phyloP scores from a whole-genome alignment of 2,329 filamentous ascomycete genomes.

The Simplicillium aogashimaense region DNA sequence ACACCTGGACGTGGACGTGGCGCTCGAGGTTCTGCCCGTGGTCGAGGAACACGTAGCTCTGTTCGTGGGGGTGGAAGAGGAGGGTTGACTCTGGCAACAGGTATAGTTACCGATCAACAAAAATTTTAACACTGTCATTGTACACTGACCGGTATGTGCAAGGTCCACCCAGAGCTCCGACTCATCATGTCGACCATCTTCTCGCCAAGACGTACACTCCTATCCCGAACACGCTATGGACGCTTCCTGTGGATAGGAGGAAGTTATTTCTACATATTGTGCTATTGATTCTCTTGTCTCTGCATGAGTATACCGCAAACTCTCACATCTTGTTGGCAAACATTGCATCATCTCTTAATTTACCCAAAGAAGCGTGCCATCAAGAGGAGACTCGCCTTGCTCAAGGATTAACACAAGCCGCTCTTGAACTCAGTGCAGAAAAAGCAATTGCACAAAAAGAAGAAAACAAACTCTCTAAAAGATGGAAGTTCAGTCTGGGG shows the following conservation, averaged over 20 bases:
- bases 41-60: conserved; percentile 17
- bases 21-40: conserved; percentile 12
- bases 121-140: conserved; percentile 1
- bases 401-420: conserved; percentile 62
- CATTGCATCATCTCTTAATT: conserved; percentile 59
- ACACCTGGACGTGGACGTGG: conserved; percentile 20
- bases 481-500: conserved; percentile 58
- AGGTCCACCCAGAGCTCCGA: conserved; percentile 29
- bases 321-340: conserved; percentile 63
- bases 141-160: conserved; percentile 11
- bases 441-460: conserved; percentile 32
- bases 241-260: conserved; percentile 49
- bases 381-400: conserved; percentile 69
- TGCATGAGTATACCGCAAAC: conserved; percentile 69
- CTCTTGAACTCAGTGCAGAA: conserved; percentile 34
- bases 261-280: conserved; percentile 62
- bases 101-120: background rate
- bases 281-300: conserved; percentile 61
- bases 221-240: conserved; percentile 48
- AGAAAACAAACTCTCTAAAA: conserved; percentile 52
- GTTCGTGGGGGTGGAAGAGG: background rate
- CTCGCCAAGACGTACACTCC: conserved; percentile 46
- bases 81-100: conserved; percentile 1
- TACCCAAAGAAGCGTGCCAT: conserved; percentile 54
- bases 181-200: conserved; percentile 33